Evolutionary conservation across 805 yeast genomes (phyloP).

Genomic region (Zygosaccharomyces bisporus): DNA sequence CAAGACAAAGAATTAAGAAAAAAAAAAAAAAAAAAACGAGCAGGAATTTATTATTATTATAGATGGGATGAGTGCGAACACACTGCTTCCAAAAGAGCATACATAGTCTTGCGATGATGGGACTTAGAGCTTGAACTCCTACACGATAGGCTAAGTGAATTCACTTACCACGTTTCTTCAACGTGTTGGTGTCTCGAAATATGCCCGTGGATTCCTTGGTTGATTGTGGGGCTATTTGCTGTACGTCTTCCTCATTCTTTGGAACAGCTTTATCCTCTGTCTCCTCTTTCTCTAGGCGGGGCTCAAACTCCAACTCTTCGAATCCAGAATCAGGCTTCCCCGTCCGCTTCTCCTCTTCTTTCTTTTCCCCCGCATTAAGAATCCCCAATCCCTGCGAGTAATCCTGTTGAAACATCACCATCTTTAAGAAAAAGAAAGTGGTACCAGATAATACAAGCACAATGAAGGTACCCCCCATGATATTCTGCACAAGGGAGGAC

Average conservation of each 20-base stretch:
- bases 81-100: too few relatives aligned
- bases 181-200: neutral
- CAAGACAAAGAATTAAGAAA: neutral
- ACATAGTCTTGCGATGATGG: too few relatives aligned
- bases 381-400: slow-evolving; percentile 1
- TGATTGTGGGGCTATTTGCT: neutral
- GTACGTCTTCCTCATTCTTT: neutral
- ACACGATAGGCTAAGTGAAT: too few relatives aligned
- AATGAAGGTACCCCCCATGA: slow-evolving; percentile 2
- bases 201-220: neutral
- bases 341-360: neutral
- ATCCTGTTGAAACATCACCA: slow-evolving; percentile 3
- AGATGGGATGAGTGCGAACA: too few relatives aligned
- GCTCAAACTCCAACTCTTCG: neutral
- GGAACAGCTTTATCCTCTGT: neutral
- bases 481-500: slow-evolving; percentile 1
- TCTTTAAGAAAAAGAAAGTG: slow-evolving; percentile 1
- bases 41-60: too few relatives aligned
- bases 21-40: too few relatives aligned
- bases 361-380: neutral
- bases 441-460: neutral
- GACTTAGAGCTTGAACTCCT: too few relatives aligned
- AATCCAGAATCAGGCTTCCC: neutral
- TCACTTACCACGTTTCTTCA: neutral
- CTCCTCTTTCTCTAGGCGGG: neutral